Base-by-base conservation (phyloP, 2,329 filamentous ascomycete species). In the Arthroderma uncinatum region DNA sequence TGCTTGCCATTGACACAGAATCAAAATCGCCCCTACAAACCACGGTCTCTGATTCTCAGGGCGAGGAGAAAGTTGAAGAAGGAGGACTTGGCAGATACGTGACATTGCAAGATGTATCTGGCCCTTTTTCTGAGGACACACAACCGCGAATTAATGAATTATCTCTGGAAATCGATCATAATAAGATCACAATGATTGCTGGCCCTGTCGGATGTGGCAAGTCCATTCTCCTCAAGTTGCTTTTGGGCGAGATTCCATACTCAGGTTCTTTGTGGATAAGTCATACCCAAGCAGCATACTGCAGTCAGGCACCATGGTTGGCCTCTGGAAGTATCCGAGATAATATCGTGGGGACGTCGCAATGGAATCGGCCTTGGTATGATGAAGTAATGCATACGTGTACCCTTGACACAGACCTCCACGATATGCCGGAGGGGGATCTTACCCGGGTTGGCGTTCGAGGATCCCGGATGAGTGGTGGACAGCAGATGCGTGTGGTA, bases 401-500 rank as follows among this genome's bases (percentile, higher is more conserved):
- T 14, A 57, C 53, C 12, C 56, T 70, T 10, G 47, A 58, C 9
- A 40, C 25, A 23, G 67, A 69, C 47, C 37, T 69, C 5, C 55
- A 53, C 5, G 47, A 34, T 5, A 57, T 65, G 12, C 60, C 63
- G 19, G 33, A 62, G 7, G 64, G 66, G 1, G 64, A 67, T 54
- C 44, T 59, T 10, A 65, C 64, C 1, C 60, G 53, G 7, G 58
- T 68, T 16, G 66, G 67, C 1, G 56, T 40, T 21, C 58, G 61
- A 21, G 63, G 63, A 16, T 54, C 64, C 7, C 40, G 57, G 14
- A 56, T 65, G 12, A 57, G 53, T 37, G 61, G 63, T 4, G 63
- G 63, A 1, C 61, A 64, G 54, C 62, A 60, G 56, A 58, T 64
- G 47, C 53, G 62, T 25, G 30, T 74, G 66, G 70, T 56, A 21